Evolutionary conservation across 768 basidiomycete species (phyloP).

Genomic region (Auricularia auricula-judae): DNA sequence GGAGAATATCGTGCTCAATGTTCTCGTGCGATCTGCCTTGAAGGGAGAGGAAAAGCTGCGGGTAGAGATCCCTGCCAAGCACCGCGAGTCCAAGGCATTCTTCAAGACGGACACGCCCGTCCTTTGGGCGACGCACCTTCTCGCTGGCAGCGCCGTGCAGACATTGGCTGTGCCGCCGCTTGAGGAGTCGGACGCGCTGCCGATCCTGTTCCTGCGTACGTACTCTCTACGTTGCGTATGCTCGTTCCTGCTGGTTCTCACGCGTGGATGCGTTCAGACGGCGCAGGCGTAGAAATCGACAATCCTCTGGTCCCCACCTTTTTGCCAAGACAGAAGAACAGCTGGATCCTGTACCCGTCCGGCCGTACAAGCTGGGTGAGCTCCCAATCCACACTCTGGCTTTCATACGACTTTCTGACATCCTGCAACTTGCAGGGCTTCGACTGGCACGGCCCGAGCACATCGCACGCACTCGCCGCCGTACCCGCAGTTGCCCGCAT

Average conservation of each 20-base stretch:
- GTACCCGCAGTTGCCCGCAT: conserved; percentile 46
- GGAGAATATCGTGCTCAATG: too few relatives aligned
- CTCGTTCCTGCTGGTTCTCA: neutral
- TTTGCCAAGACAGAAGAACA: conserved; percentile 42
- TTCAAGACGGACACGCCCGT: neutral
- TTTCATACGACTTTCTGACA: neutral
- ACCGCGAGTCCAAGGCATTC: neutral
- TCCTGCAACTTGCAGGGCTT: conserved; percentile 46
- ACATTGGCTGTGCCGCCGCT: conserved; percentile 16
- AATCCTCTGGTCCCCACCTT: conserved; percentile 32
- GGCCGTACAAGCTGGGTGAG: conserved; percentile 70
- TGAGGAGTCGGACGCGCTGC: conserved; percentile 11
- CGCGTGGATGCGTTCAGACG: conserved; percentile 37
- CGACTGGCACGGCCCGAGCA: conserved; percentile 87
- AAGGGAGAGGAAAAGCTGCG: conserved; percentile 8
- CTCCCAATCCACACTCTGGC: conserved; percentile 14
- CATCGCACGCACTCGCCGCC: conserved; percentile 54
- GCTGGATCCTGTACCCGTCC: conserved; percentile 75
- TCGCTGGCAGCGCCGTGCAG: neutral
- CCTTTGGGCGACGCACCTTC: neutral
- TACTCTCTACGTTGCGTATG: too few relatives aligned
- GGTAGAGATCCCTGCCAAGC: conserved; percentile 9
- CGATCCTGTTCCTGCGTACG: conserved; percentile 54
- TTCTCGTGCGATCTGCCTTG: too few relatives aligned
- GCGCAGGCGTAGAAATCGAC: conserved; percentile 70